Conservation (phyloP, 371 early-diverging fungal genomes). For the Mortierella sp. region DNA sequence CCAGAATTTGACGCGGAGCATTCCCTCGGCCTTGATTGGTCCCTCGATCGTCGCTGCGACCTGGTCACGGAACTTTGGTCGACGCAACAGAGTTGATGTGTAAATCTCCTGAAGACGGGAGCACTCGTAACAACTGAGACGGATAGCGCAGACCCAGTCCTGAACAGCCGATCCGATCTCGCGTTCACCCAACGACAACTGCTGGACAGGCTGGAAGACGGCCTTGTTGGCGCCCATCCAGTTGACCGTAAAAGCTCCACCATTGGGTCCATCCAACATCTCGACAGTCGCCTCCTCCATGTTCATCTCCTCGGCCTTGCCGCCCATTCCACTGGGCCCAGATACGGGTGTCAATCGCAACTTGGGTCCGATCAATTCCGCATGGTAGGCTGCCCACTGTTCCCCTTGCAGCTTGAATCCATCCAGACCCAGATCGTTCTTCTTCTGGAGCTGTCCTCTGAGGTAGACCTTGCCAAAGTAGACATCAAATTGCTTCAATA, state of each 20-base stretch:
- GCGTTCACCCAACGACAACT: conserved; percentile 38
- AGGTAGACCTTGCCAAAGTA: conserved; percentile 48
- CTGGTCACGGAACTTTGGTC: conserved; percentile 55
- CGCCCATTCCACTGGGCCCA: conserved; percentile 17
- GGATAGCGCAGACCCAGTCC: conserved; percentile 77
- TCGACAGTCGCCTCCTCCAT: conserved; percentile 54
- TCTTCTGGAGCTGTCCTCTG: conserved; percentile 50
- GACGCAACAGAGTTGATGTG: conserved; percentile 70
- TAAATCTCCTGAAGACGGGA: conserved; percentile 80
- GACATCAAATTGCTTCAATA: conserved; percentile 57
- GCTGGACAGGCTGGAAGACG: conserved; percentile 49
- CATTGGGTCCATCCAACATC: conserved; percentile 54
- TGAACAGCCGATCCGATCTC: conserved; percentile 46
- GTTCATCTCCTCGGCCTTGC: conserved; percentile 36
- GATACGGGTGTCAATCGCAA: conserved; percentile 40
- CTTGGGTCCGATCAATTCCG: conserved; percentile 47
- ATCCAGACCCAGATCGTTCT: conserved; percentile 44
- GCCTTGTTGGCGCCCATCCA: conserved; percentile 57
- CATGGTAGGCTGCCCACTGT: conserved; percentile 46
- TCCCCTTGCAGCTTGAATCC: conserved; percentile 46
- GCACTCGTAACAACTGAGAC: conserved; percentile 82
- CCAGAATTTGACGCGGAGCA: conserved; percentile 61
- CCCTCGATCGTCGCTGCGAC: conserved; percentile 45
- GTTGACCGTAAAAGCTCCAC: conserved; percentile 49
- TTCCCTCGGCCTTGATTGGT: conserved; percentile 62